Evolutionary conservation across 345 rosid species (phyloP).

Genomic region (Fremontodendron californicum): DNA sequence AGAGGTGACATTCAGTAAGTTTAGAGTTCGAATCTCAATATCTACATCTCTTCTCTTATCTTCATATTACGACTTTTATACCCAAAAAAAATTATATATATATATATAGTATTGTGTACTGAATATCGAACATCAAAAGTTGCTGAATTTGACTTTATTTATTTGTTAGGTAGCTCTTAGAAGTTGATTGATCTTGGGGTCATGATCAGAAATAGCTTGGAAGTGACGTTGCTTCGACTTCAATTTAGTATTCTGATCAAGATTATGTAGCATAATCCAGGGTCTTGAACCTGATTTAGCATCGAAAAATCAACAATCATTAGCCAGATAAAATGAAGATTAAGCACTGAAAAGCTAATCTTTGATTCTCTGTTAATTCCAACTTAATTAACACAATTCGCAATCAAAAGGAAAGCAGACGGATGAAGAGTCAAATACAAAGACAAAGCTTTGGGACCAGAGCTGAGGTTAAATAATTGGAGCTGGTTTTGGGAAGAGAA

Average conservation of each 20-base stretch:
- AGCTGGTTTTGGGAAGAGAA: constrained; percentile 3
- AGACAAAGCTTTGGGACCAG: constrained; percentile 1
- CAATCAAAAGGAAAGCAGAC: background rate
- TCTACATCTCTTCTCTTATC: no score
- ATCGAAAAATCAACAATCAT: no score
- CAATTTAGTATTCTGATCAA: background rate
- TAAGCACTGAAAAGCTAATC: background rate
- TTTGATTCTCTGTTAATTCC: background rate
- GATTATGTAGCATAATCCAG: background rate
- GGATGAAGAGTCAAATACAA: background rate
- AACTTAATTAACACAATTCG: background rate
- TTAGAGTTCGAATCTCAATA: no score
- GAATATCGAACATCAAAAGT: background rate
- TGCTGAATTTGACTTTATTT: background rate
- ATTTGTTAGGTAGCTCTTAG: constrained; percentile 1
- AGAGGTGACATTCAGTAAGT: no score
- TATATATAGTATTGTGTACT: background rate
- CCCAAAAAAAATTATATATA: no score
- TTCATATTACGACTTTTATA: no score
- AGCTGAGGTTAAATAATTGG: background rate
- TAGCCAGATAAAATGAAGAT: background rate
- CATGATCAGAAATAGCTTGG: background rate
- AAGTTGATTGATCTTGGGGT: background rate
- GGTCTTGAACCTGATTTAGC: background rate
- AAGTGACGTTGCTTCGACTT: constrained; percentile 13